Base-by-base conservation (phyloP, 345 rosid genomes). In the Eucalyptus erythrocorys region DNA sequence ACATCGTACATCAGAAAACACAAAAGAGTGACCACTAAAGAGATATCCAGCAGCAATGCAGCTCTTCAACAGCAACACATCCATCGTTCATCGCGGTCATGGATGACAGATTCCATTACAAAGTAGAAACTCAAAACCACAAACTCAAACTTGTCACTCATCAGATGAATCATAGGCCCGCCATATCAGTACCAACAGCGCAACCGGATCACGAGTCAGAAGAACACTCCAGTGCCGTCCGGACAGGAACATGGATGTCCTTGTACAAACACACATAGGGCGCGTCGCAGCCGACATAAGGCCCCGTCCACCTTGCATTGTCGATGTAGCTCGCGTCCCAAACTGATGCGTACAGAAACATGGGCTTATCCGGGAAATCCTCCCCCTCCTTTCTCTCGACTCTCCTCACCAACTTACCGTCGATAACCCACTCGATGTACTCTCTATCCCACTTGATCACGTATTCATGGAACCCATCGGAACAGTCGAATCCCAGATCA, bases 321-420 rank as follows among this genome's bases (percentile, higher is more conserved):
- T 85, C 93, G 48, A 94, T 92, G 90, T 81, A 90, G 94, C 96
- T 93, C 8, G 95, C 95, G 87, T 94, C 93, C 95, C 95, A 95
- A 59, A 95, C 87, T 16, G 96, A 95, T 61, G 95, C 92, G 43
- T 95, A 93, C 91, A 94, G 55, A 88, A 91, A 94, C 95, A 94
- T 92, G 5, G 95, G 91, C 59, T 92, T 95, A 76, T 91, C 88
- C 5, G 95, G 95, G 59, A 93, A 92, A 10, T 43, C 86, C 88
- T 92, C 95, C 71, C 92, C 93, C 12, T 85, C 93, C 90, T 88
- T 93, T 89, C 91, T 93, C 89, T 92, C 94, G 15, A 71, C 93
- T 89, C 89, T 92, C 91, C 96, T 92, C 88, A 94, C 93, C 49
- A 92, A 48, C 89, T 93, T 93, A 53, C 93, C 95, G 81, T 94